Evolutionary conservation across 1,284 basidiomycete species (phyloP).

Genomic region (Spongiforma sp.): DNA sequence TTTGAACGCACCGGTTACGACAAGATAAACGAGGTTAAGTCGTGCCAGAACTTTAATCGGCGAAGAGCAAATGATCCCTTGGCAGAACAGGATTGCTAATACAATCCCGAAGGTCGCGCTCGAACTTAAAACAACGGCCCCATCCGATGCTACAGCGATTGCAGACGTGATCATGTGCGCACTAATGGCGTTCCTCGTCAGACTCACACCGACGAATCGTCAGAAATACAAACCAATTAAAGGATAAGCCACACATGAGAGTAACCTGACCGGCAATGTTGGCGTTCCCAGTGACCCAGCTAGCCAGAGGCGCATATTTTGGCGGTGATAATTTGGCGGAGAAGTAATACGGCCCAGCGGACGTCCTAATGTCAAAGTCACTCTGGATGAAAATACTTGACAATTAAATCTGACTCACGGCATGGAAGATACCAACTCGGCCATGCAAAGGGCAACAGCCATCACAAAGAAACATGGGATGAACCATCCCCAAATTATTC

Average conservation of each 20-base stretch:
- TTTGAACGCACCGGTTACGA: constrained; percentile 57
- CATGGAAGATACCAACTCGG: constrained; percentile 77
- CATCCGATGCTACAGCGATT: constrained; percentile 63
- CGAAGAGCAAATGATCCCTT: constrained; percentile 73
- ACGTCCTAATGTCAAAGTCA: constrained; percentile 48
- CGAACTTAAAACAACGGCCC: constrained; percentile 52
- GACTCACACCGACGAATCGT: neutral
- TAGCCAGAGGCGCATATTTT: constrained; percentile 62
- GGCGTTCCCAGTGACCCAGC: constrained; percentile 77
- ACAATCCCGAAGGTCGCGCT: constrained; percentile 73
- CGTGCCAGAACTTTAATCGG: constrained; percentile 69
- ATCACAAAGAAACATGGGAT: constrained; percentile 75
- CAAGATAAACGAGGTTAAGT: constrained; percentile 69
- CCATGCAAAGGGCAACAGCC: constrained; percentile 70
- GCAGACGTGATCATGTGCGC: constrained; percentile 81
- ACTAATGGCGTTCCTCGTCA: constrained; percentile 31
- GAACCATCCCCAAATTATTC: constrained; percentile 80
- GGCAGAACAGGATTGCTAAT: constrained; percentile 62
- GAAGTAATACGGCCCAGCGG: constrained; percentile 76
- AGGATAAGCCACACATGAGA: constrained; percentile 76
- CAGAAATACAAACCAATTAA: constrained; percentile 54
- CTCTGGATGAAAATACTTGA: neutral
- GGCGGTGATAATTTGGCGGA: constrained; percentile 71
- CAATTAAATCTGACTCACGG: constrained; percentile 52
- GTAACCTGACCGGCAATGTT: constrained; percentile 65